Evolutionary conservation across 345 rosid genomes (phyloP).

Genomic region (Hypericum perforatum): DNA sequence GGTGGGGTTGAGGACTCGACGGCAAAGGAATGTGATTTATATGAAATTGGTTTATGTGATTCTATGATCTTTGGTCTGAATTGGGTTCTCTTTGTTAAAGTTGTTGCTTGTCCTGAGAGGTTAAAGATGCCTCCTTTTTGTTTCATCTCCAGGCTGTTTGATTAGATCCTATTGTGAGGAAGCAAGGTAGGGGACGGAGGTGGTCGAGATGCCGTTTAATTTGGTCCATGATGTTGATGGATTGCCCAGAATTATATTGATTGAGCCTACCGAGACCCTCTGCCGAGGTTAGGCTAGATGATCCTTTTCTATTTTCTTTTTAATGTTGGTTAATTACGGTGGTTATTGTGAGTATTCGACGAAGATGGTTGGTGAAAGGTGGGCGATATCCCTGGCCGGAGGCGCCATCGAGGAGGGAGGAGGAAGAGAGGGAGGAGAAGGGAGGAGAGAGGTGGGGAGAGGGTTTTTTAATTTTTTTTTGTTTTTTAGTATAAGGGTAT

Average conservation of each 20-base stretch:
- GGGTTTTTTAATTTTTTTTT: too few species aligned
- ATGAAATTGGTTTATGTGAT: too few species aligned
- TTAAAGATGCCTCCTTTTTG: not conserved
- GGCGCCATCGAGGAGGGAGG: too few species aligned
- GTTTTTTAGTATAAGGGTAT: too few species aligned
- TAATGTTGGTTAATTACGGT: not conserved
- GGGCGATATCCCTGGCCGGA: not conserved
- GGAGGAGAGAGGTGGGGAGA: too few species aligned
- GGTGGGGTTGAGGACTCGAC: not conserved
- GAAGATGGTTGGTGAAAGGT: not conserved
- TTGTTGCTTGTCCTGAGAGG: too few species aligned
- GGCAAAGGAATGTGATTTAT: too few species aligned
- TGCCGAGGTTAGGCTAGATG: slow-evolving; percentile 41
- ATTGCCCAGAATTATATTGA: slow-evolving; percentile 54
- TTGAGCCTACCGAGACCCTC: slow-evolving; percentile 76
- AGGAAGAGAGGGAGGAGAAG: too few species aligned
- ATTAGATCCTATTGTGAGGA: slow-evolving; percentile 51
- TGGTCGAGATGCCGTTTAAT: slow-evolving; percentile 54
- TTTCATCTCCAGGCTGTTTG: slow-evolving; percentile 6
- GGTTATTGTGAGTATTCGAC: too few species aligned
- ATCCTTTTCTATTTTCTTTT: not conserved
- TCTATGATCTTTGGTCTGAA: too few species aligned
- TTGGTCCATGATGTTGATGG: slow-evolving; percentile 50
- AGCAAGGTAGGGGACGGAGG: slow-evolving; percentile 29
- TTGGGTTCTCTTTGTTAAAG: too few species aligned